Evolutionary conservation across 768 basidiomycete genomes (phyloP).

Genomic region (Dioszegia crocea): DNA sequence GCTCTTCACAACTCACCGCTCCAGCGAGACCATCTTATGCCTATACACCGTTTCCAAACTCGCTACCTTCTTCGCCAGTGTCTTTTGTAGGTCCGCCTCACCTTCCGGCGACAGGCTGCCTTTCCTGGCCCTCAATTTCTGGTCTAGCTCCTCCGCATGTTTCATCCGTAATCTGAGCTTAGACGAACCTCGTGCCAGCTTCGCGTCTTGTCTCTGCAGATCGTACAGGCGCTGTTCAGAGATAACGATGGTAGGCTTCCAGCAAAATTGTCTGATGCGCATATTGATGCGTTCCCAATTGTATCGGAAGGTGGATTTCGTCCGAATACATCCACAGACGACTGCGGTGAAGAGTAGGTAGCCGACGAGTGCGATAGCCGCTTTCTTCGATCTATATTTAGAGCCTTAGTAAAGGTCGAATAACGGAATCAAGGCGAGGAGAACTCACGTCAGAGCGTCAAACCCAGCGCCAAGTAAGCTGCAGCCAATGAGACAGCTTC

Average conservation of each 20-base stretch:
- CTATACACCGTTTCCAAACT: neutral
- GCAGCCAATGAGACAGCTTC: constrained; percentile 36
- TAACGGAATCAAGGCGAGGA: neutral
- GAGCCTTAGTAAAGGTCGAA: neutral
- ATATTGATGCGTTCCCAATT: neutral
- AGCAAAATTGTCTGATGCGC: neutral
- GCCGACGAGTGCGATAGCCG: constrained; percentile 19
- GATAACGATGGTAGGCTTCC: no score
- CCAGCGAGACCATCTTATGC: constrained; percentile 15
- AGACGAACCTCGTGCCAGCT: no score
- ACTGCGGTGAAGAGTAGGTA: constrained; percentile 21
- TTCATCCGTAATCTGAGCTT: no score
- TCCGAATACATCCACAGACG: constrained; percentile 14
- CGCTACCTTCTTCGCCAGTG: neutral
- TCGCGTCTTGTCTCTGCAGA: no score
- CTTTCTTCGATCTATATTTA: constrained; percentile 32
- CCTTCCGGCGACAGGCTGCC: neutral
- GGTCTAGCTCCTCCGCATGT: no score
- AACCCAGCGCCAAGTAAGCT: constrained; percentile 30
- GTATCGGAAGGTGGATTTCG: neutral
- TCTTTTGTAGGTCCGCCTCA: neutral
- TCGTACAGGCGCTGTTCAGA: no score
- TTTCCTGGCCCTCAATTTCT: neutral
- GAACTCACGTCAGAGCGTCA: constrained; percentile 12
- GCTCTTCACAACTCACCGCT: constrained; percentile 12